These are phyloP conservation scores for Conidiobolus incongruus DNA, from an alignment of 371 early-diverging fungal species.

Conservation along the genomic window DNA sequence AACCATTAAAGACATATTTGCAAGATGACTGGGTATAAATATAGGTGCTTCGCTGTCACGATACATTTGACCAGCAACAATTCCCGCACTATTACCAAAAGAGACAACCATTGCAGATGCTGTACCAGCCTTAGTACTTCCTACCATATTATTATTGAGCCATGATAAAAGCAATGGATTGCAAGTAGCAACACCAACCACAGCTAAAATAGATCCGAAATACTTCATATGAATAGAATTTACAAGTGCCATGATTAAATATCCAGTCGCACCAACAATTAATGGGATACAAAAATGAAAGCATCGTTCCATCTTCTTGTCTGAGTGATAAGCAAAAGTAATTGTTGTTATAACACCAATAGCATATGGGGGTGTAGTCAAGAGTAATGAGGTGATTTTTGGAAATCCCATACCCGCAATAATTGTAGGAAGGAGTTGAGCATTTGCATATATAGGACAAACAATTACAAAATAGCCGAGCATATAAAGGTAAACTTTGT, in stretches of 20 bases:
- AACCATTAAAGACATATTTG: neutral
- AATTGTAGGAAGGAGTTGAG: slow-evolving; percentile 38
- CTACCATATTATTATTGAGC: too few species aligned
- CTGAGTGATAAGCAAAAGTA: slow-evolving; percentile 24
- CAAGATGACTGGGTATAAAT: neutral
- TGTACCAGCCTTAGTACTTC: too few species aligned
- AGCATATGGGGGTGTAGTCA: slow-evolving; percentile 19
- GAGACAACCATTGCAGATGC: too few species aligned
- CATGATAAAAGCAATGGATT: slow-evolving; percentile 31
- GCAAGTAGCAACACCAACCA: slow-evolving; percentile 24
- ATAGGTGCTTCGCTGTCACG: slow-evolving; percentile 9
- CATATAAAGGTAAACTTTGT: slow-evolving; percentile 19
- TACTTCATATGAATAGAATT: too few species aligned
- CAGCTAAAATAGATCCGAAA: slow-evolving; percentile 21
- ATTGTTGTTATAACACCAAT: slow-evolving; percentile 29
- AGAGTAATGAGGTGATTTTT: slow-evolving; percentile 22
- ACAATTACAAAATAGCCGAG: slow-evolving; percentile 26
- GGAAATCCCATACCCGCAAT: slow-evolving; percentile 18
- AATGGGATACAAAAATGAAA: slow-evolving; percentile 34
- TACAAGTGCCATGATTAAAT: slow-evolving; percentile 24
- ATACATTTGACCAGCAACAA: too few species aligned
- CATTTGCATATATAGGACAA: slow-evolving; percentile 29
- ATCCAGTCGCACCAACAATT: slow-evolving; percentile 29
- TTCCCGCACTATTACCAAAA: too few species aligned
- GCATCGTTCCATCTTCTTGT: slow-evolving; percentile 36